Evolutionary conservation across 768 basidiomycete species (phyloP).

Genomic region (Auriscalpium orientale): DNA sequence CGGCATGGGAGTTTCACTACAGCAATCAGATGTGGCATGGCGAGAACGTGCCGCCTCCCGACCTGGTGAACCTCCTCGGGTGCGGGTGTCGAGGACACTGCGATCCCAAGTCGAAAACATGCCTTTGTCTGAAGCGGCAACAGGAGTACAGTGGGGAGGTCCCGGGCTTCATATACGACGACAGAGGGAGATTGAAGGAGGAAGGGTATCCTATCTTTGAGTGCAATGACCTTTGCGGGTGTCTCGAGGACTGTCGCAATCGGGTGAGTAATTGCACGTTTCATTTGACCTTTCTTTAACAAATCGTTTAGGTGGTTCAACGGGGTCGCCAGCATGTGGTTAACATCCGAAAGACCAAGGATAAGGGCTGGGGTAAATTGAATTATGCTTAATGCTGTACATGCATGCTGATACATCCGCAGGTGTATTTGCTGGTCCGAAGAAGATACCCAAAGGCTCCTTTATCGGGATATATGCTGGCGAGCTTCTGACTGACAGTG

Average conservation of each 20-base stretch:
- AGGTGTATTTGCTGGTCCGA: constrained; percentile 68
- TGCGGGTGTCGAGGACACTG: constrained; percentile 76
- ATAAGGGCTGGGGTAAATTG: constrained; percentile 80
- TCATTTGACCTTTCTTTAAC: neutral
- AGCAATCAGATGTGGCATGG: constrained; percentile 76
- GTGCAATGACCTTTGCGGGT: constrained; percentile 77
- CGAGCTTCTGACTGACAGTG: constrained; percentile 65
- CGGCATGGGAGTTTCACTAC: constrained; percentile 84
- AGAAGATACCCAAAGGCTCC: constrained; percentile 57
- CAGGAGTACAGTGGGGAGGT: constrained; percentile 30
- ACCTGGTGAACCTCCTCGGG: constrained; percentile 46
- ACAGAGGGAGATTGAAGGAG: constrained; percentile 39
- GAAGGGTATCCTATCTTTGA: constrained; percentile 68
- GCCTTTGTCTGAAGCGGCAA: constrained; percentile 62
- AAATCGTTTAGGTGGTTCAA: constrained; percentile 62
- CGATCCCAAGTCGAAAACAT: constrained; percentile 64
- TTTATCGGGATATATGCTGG: constrained; percentile 85
- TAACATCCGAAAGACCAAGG: constrained; percentile 57
- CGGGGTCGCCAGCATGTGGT: constrained; percentile 61
- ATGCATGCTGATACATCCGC: constrained; percentile 1
- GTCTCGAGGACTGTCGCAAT: constrained; percentile 76
- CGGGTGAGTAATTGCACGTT: constrained; percentile 41
- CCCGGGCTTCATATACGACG: constrained; percentile 65
- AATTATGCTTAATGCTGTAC: neutral
- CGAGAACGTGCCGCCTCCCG: constrained; percentile 59